Evolutionary conservation across 192 early-diverging fungal genomes (phyloP).

Genomic region (Diversispora eburnea): DNA sequence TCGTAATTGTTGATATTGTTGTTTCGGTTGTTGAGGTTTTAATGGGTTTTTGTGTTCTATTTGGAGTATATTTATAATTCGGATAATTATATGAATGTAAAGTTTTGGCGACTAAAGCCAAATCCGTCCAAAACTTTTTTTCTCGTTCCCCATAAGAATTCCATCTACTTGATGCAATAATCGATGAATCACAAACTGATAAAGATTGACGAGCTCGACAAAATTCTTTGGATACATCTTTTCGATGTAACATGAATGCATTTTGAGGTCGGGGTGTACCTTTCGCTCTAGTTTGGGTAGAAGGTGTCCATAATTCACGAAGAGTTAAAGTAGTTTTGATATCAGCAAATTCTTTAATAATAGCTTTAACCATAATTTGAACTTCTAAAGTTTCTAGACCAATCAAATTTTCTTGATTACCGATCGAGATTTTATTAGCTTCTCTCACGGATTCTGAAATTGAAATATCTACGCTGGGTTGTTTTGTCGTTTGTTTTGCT

Average conservation of each 20-base stretch:
- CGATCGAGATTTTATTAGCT: too few relatives aligned
- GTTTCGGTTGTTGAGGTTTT: too few relatives aligned
- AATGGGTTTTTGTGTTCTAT: too few relatives aligned
- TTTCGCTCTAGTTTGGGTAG: not conserved
- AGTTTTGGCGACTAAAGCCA: not conserved
- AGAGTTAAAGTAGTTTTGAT: not conserved
- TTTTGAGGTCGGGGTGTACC: constrained; percentile 4
- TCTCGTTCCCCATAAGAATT: not conserved
- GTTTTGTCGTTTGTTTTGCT: too few relatives aligned
- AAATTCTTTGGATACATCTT: not conserved
- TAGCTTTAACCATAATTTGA: not conserved
- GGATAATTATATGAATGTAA: not conserved
- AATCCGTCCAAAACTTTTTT: not conserved
- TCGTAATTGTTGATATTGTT: too few relatives aligned
- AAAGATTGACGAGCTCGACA: not conserved
- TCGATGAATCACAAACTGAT: not conserved
- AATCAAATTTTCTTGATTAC: too few relatives aligned
- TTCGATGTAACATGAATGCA: constrained; percentile 3
- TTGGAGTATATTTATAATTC: too few relatives aligned
- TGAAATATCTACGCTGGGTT: too few relatives aligned
- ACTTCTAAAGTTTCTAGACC: too few relatives aligned
- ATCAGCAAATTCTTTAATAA: not conserved
- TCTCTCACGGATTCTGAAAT: too few relatives aligned
- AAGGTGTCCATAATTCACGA: not conserved
- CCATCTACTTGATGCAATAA: not conserved